phyloP scores from a whole-genome alignment of 805 yeast genomes.

The Candida corydali region DNA sequence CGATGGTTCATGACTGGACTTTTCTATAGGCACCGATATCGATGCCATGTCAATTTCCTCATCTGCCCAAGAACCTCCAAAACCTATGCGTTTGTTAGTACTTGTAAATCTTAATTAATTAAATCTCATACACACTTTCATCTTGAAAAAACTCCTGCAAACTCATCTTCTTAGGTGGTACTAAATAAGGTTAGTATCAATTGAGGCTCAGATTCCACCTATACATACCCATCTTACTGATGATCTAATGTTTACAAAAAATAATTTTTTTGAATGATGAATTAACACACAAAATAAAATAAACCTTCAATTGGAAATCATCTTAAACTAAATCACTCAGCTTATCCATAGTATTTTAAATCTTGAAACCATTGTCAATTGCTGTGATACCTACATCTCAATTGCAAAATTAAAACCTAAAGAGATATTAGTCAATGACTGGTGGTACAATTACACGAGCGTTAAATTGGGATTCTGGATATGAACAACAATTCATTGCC shows the following conservation, averaged over 20 bases:
- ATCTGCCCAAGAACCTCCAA: conserved; percentile 47
- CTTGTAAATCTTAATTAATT: background rate
- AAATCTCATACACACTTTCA: conserved; percentile 33
- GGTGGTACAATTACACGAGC: conserved; percentile 64
- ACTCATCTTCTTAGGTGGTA: conserved; percentile 41
- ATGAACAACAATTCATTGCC: conserved; percentile 56
- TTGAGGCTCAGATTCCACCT: background rate
- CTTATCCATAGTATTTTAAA: too few species aligned
- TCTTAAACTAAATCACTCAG: too few species aligned
- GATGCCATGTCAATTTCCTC: conserved; percentile 43
- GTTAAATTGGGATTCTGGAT: conserved; percentile 53
- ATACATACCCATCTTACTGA: conserved; percentile 1
- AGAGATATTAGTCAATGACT: too few species aligned
- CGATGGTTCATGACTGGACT: conserved; percentile 12
- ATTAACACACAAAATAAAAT: background rate
- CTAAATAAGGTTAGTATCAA: background rate
- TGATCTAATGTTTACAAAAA: conserved; percentile 1
- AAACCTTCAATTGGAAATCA: too few species aligned
- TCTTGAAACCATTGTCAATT: too few species aligned
- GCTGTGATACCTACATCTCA: too few species aligned
- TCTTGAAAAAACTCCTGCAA: conserved; percentile 43
- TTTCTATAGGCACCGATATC: conserved; percentile 42
- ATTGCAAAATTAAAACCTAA: too few species aligned
- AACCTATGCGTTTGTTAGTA: conserved; percentile 26
- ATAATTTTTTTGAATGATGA: background rate